Base-by-base conservation (phyloP, 208 protist genomes). In the Leishmania major region DNA sequence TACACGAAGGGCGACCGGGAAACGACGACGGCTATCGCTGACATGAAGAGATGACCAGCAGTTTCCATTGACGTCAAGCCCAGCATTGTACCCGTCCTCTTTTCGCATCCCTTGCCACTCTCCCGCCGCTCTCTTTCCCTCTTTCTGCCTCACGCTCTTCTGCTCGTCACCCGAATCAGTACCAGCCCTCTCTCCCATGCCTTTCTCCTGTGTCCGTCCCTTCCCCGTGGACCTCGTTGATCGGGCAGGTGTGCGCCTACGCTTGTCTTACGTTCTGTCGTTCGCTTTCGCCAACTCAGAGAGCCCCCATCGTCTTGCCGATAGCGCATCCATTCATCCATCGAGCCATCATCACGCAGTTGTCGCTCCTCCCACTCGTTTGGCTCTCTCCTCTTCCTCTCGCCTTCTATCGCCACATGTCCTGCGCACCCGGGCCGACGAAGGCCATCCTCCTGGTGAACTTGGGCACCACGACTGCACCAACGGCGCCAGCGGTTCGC, bases 371-470 rank as follows among this genome's bases (percentile, higher is more conserved):
- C 22, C 11, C 2, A 28, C 19, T 11, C 25, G 5, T 81, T 76
- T 49, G 31, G 59, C 19, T 10, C 1, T 62, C 75, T 28, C 72
- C 0, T 22, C 31, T 64, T 77, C 49, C 7, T 74, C 57, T 77
- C 47, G 57, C 25, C 10, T 69, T 80, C 78, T 72, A 53, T 81
- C 15, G 4, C 60, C 1, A 11, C n/a, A 79, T 80, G 78, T 31
- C 70, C 1, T 57, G 43, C 11, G 4, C n/a, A 43, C 3, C 47
- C 35, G n/a, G 25, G 15, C 79, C 81, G 0, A 80, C 71, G 10
- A 81, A 69, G 77, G 81, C 83, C n/a, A 77, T 92, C n/a, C 81
- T 92, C 25, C 64, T 92, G 13, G 78, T 89, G 13, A 90, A 91
- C 78, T 59, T 85, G 10, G 89, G 87, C 64, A 84, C 77, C 2